Evolutionary conservation across 805 yeast genomes (phyloP).

Genomic region (Danielia reshetovae): DNA sequence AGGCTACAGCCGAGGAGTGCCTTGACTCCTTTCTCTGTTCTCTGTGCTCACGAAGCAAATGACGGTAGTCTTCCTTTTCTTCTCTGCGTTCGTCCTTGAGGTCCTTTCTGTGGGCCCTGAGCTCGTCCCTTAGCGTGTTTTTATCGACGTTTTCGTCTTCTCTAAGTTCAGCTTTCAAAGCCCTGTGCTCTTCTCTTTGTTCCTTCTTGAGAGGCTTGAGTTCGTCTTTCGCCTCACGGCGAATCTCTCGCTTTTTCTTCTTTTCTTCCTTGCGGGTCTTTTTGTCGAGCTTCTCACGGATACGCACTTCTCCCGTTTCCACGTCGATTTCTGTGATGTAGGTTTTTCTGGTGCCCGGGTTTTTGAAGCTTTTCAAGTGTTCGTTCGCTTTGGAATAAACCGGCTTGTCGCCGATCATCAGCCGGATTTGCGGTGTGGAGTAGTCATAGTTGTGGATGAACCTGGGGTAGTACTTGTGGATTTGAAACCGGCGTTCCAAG

Average conservation of each 20-base stretch:
- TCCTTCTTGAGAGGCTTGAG: slow-evolving; percentile 5
- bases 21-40: background rate
- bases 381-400: slow-evolving; percentile 38
- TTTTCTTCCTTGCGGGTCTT: slow-evolving; percentile 2
- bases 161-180: background rate
- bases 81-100: background rate
- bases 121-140: no score
- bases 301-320: slow-evolving; percentile 6
- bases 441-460: slow-evolving; percentile 35
- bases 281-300: background rate
- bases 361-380: slow-evolving; percentile 21
- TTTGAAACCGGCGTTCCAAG: slow-evolving; percentile 29
- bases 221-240: slow-evolving; percentile 4
- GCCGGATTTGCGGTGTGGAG: slow-evolving; percentile 34
- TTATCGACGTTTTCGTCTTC: background rate
- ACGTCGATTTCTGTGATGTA: slow-evolving; percentile 7
- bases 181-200: background rate
- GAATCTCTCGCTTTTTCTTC: slow-evolving; percentile 2
- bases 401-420: slow-evolving; percentile 34
- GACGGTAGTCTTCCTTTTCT: slow-evolving; percentile 1
- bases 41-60: background rate
- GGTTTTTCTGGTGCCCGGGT: slow-evolving; percentile 5
- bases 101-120: background rate
- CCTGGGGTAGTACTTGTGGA: slow-evolving; percentile 37
- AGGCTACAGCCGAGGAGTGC: background rate